phyloP scores from a whole-genome alignment of 306 rosid genomes.

The Abrus pulchellus region DNA sequence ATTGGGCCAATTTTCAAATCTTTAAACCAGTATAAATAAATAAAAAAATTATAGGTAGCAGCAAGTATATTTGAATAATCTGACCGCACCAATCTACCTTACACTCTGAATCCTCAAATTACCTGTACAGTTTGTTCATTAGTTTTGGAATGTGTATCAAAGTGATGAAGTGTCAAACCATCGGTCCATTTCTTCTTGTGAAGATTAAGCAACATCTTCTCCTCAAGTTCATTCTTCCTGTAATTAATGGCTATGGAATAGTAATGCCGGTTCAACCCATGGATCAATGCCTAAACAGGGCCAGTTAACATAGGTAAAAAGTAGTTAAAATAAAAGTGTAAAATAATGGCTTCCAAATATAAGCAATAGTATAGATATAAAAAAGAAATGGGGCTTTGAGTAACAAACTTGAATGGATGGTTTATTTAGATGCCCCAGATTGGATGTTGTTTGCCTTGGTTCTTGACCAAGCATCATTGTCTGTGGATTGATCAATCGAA shows the following conservation, averaged over 20 bases:
- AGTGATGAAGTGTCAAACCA: conserved; percentile 81
- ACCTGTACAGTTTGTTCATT: conserved; percentile 95
- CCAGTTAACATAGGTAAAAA: conserved; percentile 43
- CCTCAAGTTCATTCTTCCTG: conserved; percentile 95
- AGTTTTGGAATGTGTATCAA: conserved; percentile 87
- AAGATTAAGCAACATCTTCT: conserved; percentile 92
- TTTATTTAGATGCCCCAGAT: conserved; percentile 93
- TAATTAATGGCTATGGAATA: conserved; percentile 92
- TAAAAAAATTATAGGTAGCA: neutral
- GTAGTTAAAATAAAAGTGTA: conserved; percentile 1
- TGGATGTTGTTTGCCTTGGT: conserved; percentile 96
- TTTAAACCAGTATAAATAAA: conserved; percentile 11
- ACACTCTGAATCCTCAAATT: conserved; percentile 31
- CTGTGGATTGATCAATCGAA: conserved; percentile 92
- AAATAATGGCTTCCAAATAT: conserved; percentile 25
- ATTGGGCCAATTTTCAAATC: neutral
- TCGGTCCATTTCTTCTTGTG: conserved; percentile 99
- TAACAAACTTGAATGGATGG: conserved; percentile 87
- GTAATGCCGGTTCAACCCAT: conserved; percentile 92
- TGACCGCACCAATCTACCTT: conserved; percentile 8
- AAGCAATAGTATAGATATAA: neutral
- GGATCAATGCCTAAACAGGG: conserved; percentile 80
- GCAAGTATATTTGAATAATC: neutral
- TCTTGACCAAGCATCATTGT: conserved; percentile 99
- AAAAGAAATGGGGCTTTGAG: conserved; percentile 9